Base-by-base conservation (phyloP, 148 eudicot species). In the Rhododendron molle region DNA sequence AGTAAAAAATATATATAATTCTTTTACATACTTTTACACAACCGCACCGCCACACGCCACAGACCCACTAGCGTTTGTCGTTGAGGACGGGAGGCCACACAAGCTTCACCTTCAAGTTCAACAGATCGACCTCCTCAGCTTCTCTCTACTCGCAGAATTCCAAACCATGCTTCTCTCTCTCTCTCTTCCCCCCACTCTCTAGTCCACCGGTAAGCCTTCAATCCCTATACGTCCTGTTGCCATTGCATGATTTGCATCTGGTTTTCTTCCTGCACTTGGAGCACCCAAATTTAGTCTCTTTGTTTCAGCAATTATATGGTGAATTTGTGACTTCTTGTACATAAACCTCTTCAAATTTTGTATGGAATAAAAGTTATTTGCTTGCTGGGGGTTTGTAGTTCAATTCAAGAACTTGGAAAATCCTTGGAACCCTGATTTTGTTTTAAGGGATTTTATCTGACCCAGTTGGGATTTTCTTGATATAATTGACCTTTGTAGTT, bases 401-500 rank as follows among this genome's bases (percentile, higher is more conserved):
- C 32, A 36, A 30, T 73, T 86, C 46, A 49, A 30, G 72, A 56
- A 65, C 38, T 83, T 56, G 72, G 58, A 49, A 56, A 82, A 85
- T 46, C 72, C 67, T 67, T 71, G 49, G 54, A 16, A 47, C 50
- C 86, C 74, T 26, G 52, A 21, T 78, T 44, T 46, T 81, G 79
- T 76, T 83, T 89, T 65, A 74, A 73, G 84, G 60, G 85, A 81
- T 84, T 90, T 82, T 84, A 54, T n/a, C 78, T 80, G 83, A 88
- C 92, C 92, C 90, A 88, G 52, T 88, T 86, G 88, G 76, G 76
- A 32, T 74, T 82, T 65, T 1, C 8, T 44, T 47, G 54, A 34
- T 21, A 86, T 62, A 67, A n/a, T 34, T 49, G 73, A 86, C 52
- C 83, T 74, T 49, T 81, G 80, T 13, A 38, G 85, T 65, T 52